Base-by-base conservation (phyloP, 2,329 filamentous ascomycete species). In the Pyricularia sp. region DNA sequence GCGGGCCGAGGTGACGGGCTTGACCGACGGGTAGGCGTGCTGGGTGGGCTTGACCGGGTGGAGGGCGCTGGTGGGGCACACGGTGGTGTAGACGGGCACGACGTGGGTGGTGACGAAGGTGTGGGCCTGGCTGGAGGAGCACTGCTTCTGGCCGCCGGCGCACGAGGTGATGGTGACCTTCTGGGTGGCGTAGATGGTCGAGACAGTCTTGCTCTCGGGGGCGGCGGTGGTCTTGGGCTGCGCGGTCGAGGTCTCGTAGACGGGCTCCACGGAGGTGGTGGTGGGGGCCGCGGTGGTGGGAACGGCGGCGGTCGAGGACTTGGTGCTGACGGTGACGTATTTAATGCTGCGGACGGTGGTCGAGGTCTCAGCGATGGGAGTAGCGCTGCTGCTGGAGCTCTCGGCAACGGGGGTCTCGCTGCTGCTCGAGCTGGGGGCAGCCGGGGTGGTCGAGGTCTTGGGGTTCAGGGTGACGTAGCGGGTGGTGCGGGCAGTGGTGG, bases 81-180 rank as follows among this genome's bases (percentile, higher is more conserved):
- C 72, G 17, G 77, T 78, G 4, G 76, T 78, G 31, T 75, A 76
- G 65, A 76, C 67, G 63, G 72, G 69, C 63, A 77, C 73, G n/a
- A 70, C 73, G 25, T 76, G 71, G 30, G 74, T 78, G 4, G 75
- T 74, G 50, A 78, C 73, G n/a, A 61, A 23, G 58, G 58, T 26
- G 20, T 71, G 71, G 20, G 74, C 73, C 23, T 68, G 58, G 26
- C 70, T 70, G 25, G 74, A 73, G 25, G 74, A 73, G 71, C 76
- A 77, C 73, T 75, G 71, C 20, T 73, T 75, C 10, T 75, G 72
- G 26, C 71, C 72, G 4, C 75, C 69, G n/a, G 72, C 71, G 72
- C 76, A 76, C 23, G 74, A 74, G 31, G 74, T 80, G 64, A 78
- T 73, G 67, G 79, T 79, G 69, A 74, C 74, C 12, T 69, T 72